These are phyloP conservation scores for Pugionium dolabratum DNA, from an alignment of 345 rosid species.

Conservation along the genomic window DNA sequence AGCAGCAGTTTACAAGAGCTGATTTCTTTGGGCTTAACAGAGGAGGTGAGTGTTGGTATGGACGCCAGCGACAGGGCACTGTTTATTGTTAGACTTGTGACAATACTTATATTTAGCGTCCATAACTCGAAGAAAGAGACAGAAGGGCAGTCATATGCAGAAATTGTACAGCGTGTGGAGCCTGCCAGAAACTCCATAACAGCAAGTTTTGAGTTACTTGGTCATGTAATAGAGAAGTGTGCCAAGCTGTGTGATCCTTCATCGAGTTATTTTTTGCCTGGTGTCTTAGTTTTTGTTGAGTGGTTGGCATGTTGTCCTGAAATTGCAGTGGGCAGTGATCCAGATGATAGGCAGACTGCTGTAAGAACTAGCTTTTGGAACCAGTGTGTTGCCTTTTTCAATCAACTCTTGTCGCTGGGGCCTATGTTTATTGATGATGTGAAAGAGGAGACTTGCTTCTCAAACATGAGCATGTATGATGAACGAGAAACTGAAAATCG, in stretches of 20 bases:
- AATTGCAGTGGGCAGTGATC: slow-evolving; percentile 59
- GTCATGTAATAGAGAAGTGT: slow-evolving; percentile 60
- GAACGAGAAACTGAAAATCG: slow-evolving; percentile 89
- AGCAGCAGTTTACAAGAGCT: slow-evolving; percentile 65
- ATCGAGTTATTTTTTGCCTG: slow-evolving; percentile 76
- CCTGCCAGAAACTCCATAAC: slow-evolving; percentile 77
- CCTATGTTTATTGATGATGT: slow-evolving; percentile 56
- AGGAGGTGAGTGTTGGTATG: slow-evolving; percentile 65
- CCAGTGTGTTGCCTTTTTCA: slow-evolving; percentile 62
- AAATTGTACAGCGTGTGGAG: slow-evolving; percentile 85
- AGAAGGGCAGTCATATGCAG: slow-evolving; percentile 87
- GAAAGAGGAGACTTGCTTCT: slow-evolving; percentile 83
- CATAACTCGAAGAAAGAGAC: slow-evolving; percentile 71
- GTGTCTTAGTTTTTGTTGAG: slow-evolving; percentile 79
- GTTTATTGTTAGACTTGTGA: slow-evolving; percentile 66
- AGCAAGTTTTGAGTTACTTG: slow-evolving; percentile 81
- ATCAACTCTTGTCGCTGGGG: slow-evolving; percentile 59
- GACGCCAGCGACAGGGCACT: slow-evolving; percentile 68
- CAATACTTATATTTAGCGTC: slow-evolving; percentile 72
- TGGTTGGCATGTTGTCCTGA: slow-evolving; percentile 95
- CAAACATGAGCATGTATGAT: slow-evolving; percentile 82
- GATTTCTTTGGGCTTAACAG: slow-evolving; percentile 64
- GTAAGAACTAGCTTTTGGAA: slow-evolving; percentile 72
- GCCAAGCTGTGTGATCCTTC: slow-evolving; percentile 67
- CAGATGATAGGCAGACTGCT: slow-evolving; percentile 65